phyloP scores from a whole-genome alignment of 768 basidiomycete species.

The Macrolepiota albuminosa region DNA sequence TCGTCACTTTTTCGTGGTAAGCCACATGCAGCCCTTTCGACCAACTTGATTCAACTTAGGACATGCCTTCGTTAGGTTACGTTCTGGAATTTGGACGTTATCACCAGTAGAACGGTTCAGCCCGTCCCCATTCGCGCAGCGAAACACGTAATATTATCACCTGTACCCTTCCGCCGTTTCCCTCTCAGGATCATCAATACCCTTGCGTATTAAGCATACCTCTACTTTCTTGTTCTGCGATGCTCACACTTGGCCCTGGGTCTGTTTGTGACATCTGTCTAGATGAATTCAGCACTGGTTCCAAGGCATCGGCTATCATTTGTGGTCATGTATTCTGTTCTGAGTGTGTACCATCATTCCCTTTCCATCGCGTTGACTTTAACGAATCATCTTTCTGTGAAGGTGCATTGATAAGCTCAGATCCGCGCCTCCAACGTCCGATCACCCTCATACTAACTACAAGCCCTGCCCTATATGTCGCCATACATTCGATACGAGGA shows the following conservation, averaged over 20 bases:
- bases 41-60: neutral
- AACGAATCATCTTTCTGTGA: conserved; percentile 6
- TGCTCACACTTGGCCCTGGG: conserved; percentile 62
- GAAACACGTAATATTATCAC: neutral
- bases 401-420: conserved; percentile 55
- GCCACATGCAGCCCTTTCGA: neutral
- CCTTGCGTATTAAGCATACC: conserved; percentile 3
- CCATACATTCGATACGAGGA: conserved; percentile 37
- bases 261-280: conserved; percentile 77
- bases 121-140: too few relatives aligned
- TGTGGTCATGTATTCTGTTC: conserved; percentile 74
- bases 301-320: conserved; percentile 57
- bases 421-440: conserved; percentile 22
- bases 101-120: too few relatives aligned
- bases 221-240: conserved; percentile 26
- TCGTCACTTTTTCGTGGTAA: neutral
- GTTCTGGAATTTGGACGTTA: neutral
- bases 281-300: conserved; percentile 50
- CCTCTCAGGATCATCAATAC: conserved; percentile 5
- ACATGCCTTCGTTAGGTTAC: neutral
- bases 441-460: conserved; percentile 7
- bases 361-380: conserved; percentile 1
- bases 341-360: conserved; percentile 26
- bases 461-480: conserved; percentile 61
- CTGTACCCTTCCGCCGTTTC: neutral